Conservation (phyloP, 1,284 basidiomycete genomes). For the Vanrija sp. region DNA sequence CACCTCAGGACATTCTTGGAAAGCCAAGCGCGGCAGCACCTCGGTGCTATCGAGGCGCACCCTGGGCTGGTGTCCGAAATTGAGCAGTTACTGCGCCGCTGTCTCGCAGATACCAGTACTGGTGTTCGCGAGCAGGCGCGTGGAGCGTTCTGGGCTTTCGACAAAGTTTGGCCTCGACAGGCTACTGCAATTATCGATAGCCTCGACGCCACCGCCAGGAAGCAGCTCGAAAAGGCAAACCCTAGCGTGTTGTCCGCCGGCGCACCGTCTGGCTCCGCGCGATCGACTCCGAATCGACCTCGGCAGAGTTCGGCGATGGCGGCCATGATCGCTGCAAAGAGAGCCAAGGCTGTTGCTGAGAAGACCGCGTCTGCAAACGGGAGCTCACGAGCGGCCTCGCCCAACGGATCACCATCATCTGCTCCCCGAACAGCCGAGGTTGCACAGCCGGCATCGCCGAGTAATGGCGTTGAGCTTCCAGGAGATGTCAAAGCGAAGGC, state of each 20-base stretch:
- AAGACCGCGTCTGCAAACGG: too few species aligned
- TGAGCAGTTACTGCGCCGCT: conserved; percentile 68
- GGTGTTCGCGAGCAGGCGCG: conserved; percentile 72
- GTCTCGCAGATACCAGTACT: conserved; percentile 73
- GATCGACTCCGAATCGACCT: conserved; percentile 1
- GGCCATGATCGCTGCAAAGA: conserved; percentile 37
- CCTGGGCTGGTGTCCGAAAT: conserved; percentile 64
- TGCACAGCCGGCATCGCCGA: too few species aligned
- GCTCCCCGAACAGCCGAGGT: too few species aligned
- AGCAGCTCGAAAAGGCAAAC: conserved; percentile 80
- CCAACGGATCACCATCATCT: too few species aligned
- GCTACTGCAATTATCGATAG: conserved; percentile 62
- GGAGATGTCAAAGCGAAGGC: too few species aligned
- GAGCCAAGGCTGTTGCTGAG: conserved; percentile 31
- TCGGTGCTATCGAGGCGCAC: conserved; percentile 58
- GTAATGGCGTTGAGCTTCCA: too few species aligned
- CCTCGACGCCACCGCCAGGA: conserved; percentile 67
- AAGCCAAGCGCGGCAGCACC: conserved; percentile 62
- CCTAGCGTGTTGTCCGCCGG: conserved; percentile 45
- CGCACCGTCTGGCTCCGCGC: background rate
- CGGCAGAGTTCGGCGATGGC: conserved; percentile 21
- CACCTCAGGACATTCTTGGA: conserved; percentile 73
- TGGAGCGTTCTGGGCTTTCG: conserved; percentile 73
- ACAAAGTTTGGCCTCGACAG: conserved; percentile 68
- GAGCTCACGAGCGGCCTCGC: too few species aligned